These are phyloP conservation scores for Bipolaris cookei DNA, from an alignment of 2,329 filamentous ascomycete species.

Conservation along the genomic window DNA sequence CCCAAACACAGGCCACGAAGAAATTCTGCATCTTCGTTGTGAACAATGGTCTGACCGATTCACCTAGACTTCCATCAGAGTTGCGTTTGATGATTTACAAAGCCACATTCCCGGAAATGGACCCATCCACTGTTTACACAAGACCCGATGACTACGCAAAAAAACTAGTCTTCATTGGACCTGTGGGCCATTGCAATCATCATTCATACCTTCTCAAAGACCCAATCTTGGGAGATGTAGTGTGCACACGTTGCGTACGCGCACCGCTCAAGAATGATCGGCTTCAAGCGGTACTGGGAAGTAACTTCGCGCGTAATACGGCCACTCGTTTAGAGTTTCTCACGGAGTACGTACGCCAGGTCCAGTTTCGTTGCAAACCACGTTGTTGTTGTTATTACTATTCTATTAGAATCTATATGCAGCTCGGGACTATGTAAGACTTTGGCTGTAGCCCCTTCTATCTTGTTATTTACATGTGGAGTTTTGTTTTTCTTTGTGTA, in stretches of 20 bases:
- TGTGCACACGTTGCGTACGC: neutral
- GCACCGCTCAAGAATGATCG: too few species aligned
- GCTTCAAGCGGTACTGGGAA: neutral
- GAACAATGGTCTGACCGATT: neutral
- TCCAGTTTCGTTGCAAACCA: neutral
- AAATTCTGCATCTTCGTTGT: neutral
- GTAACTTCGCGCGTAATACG: neutral
- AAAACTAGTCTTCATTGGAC: neutral
- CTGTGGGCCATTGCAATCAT: too few species aligned
- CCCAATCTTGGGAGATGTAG: neutral
- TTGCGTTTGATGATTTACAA: neutral
- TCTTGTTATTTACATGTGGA: too few species aligned
- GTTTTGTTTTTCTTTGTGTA: too few species aligned
- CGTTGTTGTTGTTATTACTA: too few species aligned
- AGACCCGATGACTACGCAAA: neutral
- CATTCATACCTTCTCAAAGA: too few species aligned
- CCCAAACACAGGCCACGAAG: neutral
- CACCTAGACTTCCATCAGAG: neutral
- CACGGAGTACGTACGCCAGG: neutral
- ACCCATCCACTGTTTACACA: neutral
- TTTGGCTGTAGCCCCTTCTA: too few species aligned
- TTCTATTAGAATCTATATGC: too few species aligned
- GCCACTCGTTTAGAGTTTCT: neutral
- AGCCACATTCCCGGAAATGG: slow-evolving; percentile 3
- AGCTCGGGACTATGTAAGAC: too few species aligned